Evolutionary conservation across 441 rosid species (phyloP).

Genomic region (Metrosideros polymorpha): DNA sequence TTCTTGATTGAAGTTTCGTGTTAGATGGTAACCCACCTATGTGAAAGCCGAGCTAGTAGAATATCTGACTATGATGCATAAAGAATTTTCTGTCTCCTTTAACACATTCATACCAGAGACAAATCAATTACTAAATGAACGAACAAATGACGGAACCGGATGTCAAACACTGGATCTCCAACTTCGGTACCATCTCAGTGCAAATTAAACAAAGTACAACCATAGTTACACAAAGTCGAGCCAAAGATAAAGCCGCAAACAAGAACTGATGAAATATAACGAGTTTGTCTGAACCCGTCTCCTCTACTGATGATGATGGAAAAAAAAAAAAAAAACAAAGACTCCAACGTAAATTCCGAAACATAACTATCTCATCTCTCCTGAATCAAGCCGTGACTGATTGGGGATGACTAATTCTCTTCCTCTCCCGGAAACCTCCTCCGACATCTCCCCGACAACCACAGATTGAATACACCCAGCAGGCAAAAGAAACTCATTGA

Average conservation of each 20-base stretch:
- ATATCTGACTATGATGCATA: background rate
- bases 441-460: background rate
- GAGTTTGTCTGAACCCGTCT: background rate
- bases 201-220: background rate
- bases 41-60: background rate
- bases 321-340: background rate
- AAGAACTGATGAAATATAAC: background rate
- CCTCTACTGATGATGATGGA: background rate
- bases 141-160: background rate
- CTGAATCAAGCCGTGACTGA: background rate
- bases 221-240: background rate
- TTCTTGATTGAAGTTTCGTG: background rate
- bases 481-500: background rate
- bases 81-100: background rate
- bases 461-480: background rate
- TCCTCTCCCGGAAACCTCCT: background rate
- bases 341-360: background rate
- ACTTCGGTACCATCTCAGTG: background rate
- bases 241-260: background rate
- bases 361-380: background rate
- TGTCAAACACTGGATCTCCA: background rate
- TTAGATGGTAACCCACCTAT: background rate
- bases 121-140: background rate
- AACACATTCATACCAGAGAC: background rate
- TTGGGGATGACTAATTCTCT: background rate